These are phyloP conservation scores for Dactylellina drechsleri DNA, from an alignment of 2,329 filamentous ascomycete genomes.

Conservation along the genomic window DNA sequence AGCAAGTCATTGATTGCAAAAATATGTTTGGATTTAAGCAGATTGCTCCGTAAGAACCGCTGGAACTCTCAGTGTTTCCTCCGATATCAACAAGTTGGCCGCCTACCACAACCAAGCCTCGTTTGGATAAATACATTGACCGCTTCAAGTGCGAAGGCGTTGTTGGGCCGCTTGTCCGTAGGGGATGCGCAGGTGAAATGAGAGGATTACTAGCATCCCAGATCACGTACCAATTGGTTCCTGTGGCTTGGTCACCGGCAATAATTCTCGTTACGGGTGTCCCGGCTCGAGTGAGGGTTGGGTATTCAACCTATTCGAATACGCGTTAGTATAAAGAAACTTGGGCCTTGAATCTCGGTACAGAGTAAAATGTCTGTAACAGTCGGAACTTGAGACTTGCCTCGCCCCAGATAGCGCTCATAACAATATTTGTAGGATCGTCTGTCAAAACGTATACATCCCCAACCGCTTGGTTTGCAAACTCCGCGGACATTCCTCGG, in stretches of 20 bases:
- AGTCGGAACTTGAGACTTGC: too few species aligned
- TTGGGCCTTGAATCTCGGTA: too few species aligned
- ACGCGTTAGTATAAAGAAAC: too few species aligned
- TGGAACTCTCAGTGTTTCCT: background rate
- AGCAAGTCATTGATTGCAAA: too few species aligned
- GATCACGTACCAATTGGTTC: conserved; percentile 6
- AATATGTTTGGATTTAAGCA: conserved; percentile 5
- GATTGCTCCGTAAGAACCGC: conserved; percentile 4
- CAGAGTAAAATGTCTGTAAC: too few species aligned
- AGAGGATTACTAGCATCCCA: background rate
- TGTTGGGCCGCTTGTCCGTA: background rate
- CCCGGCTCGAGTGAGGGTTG: background rate
- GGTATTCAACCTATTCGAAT: conserved; percentile 9
- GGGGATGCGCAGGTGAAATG: background rate
- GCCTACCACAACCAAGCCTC: background rate
- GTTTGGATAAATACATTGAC: background rate
- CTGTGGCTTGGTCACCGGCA: conserved; percentile 3
- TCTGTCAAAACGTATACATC: conserved; percentile 44
- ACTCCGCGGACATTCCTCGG: conserved; percentile 27
- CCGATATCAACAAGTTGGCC: conserved; percentile 2
- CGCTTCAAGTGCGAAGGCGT: background rate
- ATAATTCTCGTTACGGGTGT: conserved; percentile 18
- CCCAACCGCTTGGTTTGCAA: conserved; percentile 27
- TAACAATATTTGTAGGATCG: conserved; percentile 21
- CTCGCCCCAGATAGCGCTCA: conserved; percentile 35